phyloP scores from a whole-genome alignment of 768 basidiomycete genomes.

The Mycena capillaripes region DNA sequence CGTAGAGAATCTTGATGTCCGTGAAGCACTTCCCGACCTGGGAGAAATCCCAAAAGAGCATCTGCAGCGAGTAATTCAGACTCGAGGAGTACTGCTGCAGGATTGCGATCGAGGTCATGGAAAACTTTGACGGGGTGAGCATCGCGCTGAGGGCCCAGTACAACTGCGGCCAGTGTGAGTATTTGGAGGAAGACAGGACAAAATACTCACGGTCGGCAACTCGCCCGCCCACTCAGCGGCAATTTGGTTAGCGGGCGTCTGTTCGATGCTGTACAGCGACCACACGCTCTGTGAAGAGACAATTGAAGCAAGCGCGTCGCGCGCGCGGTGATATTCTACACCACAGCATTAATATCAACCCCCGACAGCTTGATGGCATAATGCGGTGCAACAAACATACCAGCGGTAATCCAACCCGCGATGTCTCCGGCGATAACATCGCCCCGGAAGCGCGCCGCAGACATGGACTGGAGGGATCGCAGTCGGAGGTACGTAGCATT shows the following conservation, averaged over 20 bases:
- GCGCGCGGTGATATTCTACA: conserved; percentile 22
- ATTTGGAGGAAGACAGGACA: too few species aligned
- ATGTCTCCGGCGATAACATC: conserved; percentile 23
- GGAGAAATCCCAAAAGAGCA: conserved; percentile 12
- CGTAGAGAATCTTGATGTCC: conserved; percentile 41
- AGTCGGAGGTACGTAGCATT: conserved; percentile 12
- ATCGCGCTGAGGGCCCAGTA: conserved; percentile 41
- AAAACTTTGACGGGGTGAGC: conserved; percentile 40
- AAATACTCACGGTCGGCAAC: conserved; percentile 17
- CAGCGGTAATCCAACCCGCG: conserved; percentile 24
- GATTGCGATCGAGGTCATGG: conserved; percentile 45
- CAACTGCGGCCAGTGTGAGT: neutral
- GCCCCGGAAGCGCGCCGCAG: neutral
- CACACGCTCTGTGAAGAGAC: neutral
- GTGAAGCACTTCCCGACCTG: conserved; percentile 29
- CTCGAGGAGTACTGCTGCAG: conserved; percentile 41
- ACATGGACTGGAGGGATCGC: conserved; percentile 13
- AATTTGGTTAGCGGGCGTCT: neutral
- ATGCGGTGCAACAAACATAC: conserved; percentile 6
- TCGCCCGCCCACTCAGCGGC: neutral
- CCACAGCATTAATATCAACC: neutral
- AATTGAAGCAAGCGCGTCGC: conserved; percentile 4
- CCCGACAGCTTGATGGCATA: neutral
- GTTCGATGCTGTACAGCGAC: conserved; percentile 10
- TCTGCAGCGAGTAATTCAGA: conserved; percentile 39